These are phyloP conservation scores for Fusarium continuum DNA, from an alignment of 2,329 filamentous ascomycete genomes.

Conservation along the genomic window DNA sequence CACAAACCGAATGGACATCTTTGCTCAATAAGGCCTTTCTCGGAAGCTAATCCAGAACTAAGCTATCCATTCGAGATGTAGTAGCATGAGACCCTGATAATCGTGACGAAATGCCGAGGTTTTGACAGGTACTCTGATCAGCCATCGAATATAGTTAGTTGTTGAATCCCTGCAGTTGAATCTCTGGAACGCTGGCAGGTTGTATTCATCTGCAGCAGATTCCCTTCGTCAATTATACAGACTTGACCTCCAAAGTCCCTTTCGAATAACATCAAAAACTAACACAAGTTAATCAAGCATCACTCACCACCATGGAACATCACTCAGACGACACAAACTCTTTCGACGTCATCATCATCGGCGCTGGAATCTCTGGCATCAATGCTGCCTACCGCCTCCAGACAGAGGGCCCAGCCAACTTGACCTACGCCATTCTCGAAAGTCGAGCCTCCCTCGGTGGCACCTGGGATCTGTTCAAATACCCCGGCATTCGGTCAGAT, in stretches of 20 bases:
- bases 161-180: background rate
- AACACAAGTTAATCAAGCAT: background rate
- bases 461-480: constrained; percentile 82
- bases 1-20: background rate
- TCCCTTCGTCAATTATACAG: background rate
- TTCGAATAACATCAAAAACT: background rate
- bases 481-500: constrained; percentile 75
- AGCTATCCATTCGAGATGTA: background rate
- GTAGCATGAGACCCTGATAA: background rate
- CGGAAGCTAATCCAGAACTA: constrained; percentile 24
- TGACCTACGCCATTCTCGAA: constrained; percentile 74
- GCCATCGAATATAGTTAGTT: too few relatives aligned
- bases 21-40: too few relatives aligned
- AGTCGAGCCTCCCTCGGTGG: constrained; percentile 72
- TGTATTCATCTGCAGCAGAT: too few relatives aligned
- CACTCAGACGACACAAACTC: constrained; percentile 3
- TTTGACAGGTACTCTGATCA: background rate
- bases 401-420: constrained; percentile 56
- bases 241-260: background rate
- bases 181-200: too few relatives aligned
- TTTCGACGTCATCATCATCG: constrained; percentile 70
- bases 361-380: constrained; percentile 79
- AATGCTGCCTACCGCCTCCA: constrained; percentile 78
- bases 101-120: background rate
- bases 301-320: constrained; percentile 5